These are phyloP conservation scores for Rhynchosporium graminicola DNA, from an alignment of 2,329 filamentous ascomycete genomes.

Conservation along the genomic window DNA sequence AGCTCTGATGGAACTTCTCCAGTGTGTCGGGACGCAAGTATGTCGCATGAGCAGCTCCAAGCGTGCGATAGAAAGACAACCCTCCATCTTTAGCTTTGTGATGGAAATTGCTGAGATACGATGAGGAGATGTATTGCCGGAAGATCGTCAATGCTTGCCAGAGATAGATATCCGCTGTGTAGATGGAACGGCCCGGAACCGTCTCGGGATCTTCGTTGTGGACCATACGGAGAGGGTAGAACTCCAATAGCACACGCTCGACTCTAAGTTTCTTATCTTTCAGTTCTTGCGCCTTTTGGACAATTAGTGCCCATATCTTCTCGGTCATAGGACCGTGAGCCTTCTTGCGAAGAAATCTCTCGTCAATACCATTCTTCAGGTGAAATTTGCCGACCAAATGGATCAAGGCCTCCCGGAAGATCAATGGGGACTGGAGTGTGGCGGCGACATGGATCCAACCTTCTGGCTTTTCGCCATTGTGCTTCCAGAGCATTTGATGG, in stretches of 20 bases:
- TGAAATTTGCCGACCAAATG: constrained; percentile 34
- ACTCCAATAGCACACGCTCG: constrained; percentile 31
- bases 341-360: constrained; percentile 12
- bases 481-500: constrained; percentile 32
- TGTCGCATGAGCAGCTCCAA: constrained; percentile 23
- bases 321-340: constrained; percentile 15
- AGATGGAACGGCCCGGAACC: constrained; percentile 34
- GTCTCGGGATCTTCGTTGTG: constrained; percentile 21
- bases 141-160: constrained; percentile 34
- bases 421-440: constrained; percentile 34
- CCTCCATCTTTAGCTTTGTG: constrained; percentile 36
- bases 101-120: constrained; percentile 25
- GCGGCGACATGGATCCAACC: constrained; percentile 34
- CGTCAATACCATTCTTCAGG: constrained; percentile 23
- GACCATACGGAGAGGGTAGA: constrained; percentile 31
- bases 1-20: constrained; percentile 23
- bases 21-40: constrained; percentile 26
- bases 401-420: constrained; percentile 38
- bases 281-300: constrained; percentile 30
- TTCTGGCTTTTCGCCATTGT: constrained; percentile 28
- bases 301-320: constrained; percentile 24
- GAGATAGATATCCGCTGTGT: constrained; percentile 37
- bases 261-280: constrained; percentile 30
- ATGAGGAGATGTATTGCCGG: constrained; percentile 31
- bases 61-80: constrained; percentile 31